Conservation (phyloP, 192 early-diverging fungal species). For the Coemansia sp. region DNA sequence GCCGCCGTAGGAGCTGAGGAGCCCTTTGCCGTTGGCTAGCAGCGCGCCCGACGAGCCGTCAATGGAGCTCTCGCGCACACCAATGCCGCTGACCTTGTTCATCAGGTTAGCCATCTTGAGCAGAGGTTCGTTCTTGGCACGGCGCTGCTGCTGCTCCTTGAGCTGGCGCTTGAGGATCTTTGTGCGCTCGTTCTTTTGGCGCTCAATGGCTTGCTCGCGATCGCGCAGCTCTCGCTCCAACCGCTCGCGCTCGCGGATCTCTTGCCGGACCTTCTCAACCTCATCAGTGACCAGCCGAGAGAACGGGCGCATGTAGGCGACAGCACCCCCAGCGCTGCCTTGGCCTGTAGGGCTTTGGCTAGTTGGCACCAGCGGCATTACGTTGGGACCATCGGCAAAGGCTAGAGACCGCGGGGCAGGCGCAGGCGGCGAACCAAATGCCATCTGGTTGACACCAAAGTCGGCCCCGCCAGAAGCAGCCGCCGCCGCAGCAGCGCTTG, state of each 20-base stretch:
- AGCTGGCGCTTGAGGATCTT: constrained; percentile 56
- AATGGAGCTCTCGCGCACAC: constrained; percentile 33
- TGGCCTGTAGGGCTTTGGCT: neutral
- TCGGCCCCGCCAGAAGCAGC: constrained; percentile 1
- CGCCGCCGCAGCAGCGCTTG: constrained; percentile 5
- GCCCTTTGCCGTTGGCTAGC: neutral
- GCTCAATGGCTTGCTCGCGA: constrained; percentile 44
- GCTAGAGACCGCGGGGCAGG: constrained; percentile 42
- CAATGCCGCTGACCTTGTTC: constrained; percentile 44
- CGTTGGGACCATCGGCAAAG: constrained; percentile 24
- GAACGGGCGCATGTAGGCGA: constrained; percentile 36
- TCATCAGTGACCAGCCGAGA: constrained; percentile 58
- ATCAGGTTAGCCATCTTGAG: constrained; percentile 56
- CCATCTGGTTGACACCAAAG: constrained; percentile 4
- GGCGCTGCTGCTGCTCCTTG: constrained; percentile 56
- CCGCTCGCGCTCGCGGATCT: constrained; percentile 66
- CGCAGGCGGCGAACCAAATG: constrained; percentile 49
- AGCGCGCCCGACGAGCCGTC: constrained; percentile 8
- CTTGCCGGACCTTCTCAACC: constrained; percentile 62
- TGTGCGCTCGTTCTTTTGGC: constrained; percentile 54
- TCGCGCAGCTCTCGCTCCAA: constrained; percentile 64
- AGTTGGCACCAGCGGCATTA: neutral
- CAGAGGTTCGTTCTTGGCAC: constrained; percentile 55
- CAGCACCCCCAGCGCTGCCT: neutral
- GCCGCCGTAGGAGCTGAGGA: neutral